Percentiles rank a stretch among this genome's conserved stretches.
These are phyloP conservation scores for Aspergillus quadricinctus DNA, from an alignment of 2,329 filamentous ascomycete genomes.

Conservation along the genomic window DNA sequence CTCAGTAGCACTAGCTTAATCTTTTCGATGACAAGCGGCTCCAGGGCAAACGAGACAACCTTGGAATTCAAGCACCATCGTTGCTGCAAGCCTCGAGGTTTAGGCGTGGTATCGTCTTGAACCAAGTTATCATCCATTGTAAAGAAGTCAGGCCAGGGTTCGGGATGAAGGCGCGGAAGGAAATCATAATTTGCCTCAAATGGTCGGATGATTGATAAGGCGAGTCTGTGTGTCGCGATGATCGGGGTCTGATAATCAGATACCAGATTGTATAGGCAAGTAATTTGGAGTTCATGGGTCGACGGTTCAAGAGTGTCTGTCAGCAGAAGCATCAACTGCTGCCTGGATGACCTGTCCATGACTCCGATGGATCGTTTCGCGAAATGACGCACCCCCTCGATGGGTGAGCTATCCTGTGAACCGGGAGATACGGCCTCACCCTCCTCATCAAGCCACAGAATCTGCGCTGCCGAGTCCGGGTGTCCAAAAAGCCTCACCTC, in stretches of 20 bases:
- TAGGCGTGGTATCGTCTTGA: slow-evolving; percentile 20
- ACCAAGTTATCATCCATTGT: slow-evolving; percentile 48
- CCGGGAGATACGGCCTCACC: slow-evolving; percentile 12
- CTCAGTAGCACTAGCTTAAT: slow-evolving; percentile 60
- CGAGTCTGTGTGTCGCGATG: slow-evolving; percentile 64
- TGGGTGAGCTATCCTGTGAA: slow-evolving; percentile 22
- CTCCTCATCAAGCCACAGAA: slow-evolving; percentile 45
- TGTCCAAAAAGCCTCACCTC: slow-evolving; percentile 64
- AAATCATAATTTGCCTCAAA: slow-evolving; percentile 93
- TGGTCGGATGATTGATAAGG: slow-evolving; percentile 70
- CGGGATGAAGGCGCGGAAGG: slow-evolving; percentile 69
- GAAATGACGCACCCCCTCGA: slow-evolving; percentile 26
- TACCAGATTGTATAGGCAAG: slow-evolving; percentile 70
- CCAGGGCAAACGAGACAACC: slow-evolving; percentile 70
- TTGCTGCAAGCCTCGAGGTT: slow-evolving; percentile 65
- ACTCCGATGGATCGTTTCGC: slow-evolving; percentile 32
- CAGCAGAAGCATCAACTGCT: slow-evolving; percentile 44
- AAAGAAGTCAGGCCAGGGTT: slow-evolving; percentile 86
- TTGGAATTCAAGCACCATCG: slow-evolving; percentile 73
- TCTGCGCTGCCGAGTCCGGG: slow-evolving; percentile 42
- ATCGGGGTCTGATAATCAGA: slow-evolving; percentile 79
- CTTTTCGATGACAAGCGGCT: slow-evolving; percentile 58
- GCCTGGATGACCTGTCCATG: slow-evolving; percentile 29
- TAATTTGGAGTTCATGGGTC: slow-evolving; percentile 66
- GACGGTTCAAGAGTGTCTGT: slow-evolving; percentile 49